Conservation (phyloP, 1,284 basidiomycete species). For the Phlebopus sp. region DNA sequence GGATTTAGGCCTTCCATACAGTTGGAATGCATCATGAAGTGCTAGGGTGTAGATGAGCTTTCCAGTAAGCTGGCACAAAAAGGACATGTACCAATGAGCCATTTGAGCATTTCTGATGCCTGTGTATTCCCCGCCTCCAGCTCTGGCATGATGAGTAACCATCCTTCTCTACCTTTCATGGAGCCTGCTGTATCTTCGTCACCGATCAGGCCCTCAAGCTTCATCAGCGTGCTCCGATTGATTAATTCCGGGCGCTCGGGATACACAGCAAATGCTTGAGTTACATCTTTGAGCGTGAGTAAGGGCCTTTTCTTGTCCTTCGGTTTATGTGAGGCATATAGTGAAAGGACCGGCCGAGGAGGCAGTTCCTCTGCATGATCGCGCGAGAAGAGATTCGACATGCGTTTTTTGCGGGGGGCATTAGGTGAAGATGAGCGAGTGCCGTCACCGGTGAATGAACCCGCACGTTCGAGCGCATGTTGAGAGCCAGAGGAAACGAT, state of each 20-base stretch:
- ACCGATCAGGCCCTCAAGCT: slow-evolving; percentile 79
- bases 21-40: slow-evolving; percentile 81
- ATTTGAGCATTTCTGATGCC: slow-evolving; percentile 85
- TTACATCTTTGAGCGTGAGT: slow-evolving; percentile 54
- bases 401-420: slow-evolving; percentile 52
- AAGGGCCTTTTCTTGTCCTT: slow-evolving; percentile 70
- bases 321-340: slow-evolving; percentile 59
- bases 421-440: slow-evolving; percentile 12
- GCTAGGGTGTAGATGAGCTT: slow-evolving; percentile 39
- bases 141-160: slow-evolving; percentile 88
- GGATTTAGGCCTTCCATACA: slow-evolving; percentile 80
- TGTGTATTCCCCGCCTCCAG: slow-evolving; percentile 46
- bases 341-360: slow-evolving; percentile 41
- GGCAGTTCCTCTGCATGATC: slow-evolving; percentile 32
- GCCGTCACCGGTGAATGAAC: slow-evolving; percentile 12
- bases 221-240: slow-evolving; percentile 82
- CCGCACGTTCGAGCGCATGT: slow-evolving; percentile 15
- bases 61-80: slow-evolving; percentile 2
- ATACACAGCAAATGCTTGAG: slow-evolving; percentile 86
- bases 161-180: slow-evolving; percentile 70
- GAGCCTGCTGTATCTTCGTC: slow-evolving; percentile 68
- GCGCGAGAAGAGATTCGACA: slow-evolving; percentile 66
- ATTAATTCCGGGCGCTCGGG: slow-evolving; percentile 94
- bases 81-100: slow-evolving; percentile 74
- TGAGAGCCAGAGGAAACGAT: slow-evolving; percentile 55